phyloP scores from a whole-genome alignment of 1,284 basidiomycete genomes.

The Pseudozyma thailandica region DNA sequence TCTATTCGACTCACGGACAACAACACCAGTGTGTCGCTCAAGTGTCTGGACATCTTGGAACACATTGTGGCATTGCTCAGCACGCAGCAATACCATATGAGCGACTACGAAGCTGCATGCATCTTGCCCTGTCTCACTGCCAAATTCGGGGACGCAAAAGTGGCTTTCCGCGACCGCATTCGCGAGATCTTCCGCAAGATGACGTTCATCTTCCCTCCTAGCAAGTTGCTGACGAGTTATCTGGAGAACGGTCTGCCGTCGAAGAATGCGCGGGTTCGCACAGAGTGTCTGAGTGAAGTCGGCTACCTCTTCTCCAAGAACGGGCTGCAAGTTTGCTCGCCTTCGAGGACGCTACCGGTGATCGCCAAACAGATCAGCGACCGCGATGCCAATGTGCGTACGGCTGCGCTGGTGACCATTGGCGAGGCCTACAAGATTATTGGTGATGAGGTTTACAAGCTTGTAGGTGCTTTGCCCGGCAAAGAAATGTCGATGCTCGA shows the following conservation, averaged over 20 bases:
- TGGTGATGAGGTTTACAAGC: constrained; percentile 85
- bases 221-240: constrained; percentile 80
- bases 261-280: constrained; percentile 88
- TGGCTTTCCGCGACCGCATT: constrained; percentile 69
- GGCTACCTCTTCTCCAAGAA: constrained; percentile 81
- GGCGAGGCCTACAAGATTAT: constrained; percentile 86
- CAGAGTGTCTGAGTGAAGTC: constrained; percentile 85
- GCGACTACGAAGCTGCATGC: constrained; percentile 85
- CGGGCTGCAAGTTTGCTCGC: constrained; percentile 80
- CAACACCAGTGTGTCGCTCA: constrained; percentile 88
- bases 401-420: constrained; percentile 80
- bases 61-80: constrained; percentile 79
- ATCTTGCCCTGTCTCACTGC: constrained; percentile 90
- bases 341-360: constrained; percentile 79
- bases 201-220: constrained; percentile 77
- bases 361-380: constrained; percentile 86
- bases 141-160: constrained; percentile 76
- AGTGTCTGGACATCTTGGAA: constrained; percentile 88
- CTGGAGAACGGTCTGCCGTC: constrained; percentile 76
- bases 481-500: constrained; percentile 92
- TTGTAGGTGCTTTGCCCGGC: constrained; percentile 79
- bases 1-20: constrained; percentile 91
- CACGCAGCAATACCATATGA: constrained; percentile 81
- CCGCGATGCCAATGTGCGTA: constrained; percentile 85
- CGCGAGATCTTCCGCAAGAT: constrained; percentile 70